Evolutionary conservation across 805 yeast species (phyloP).

Genomic region (Cyberlindnera saturnus): DNA sequence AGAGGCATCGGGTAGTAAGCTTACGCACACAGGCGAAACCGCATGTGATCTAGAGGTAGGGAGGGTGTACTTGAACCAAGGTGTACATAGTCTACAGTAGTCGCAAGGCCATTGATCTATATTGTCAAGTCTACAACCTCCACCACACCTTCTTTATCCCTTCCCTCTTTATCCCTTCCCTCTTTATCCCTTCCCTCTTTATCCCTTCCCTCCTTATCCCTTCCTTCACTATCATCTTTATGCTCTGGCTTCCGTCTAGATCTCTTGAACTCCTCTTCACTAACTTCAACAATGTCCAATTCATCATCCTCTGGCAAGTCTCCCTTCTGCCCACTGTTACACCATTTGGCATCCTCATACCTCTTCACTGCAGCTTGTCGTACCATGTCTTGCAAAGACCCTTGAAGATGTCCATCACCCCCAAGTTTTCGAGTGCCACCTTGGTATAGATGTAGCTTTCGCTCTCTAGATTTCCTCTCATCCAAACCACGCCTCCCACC

Average conservation of each 20-base stretch:
- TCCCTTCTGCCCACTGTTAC: constrained; percentile 27
- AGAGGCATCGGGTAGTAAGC: constrained; percentile 2
- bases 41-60: background rate
- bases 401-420: background rate
- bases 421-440: constrained; percentile 14
- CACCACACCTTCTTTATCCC: background rate
- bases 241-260: background rate
- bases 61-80: background rate
- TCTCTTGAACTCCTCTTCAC: constrained; percentile 1
- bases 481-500: constrained; percentile 24
- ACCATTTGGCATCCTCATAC: constrained; percentile 44
- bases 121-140: constrained; percentile 8
- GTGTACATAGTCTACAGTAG: background rate
- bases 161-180: background rate
- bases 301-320: constrained; percentile 41
- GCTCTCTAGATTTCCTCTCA: constrained; percentile 34
- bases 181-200: background rate
- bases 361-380: constrained; percentile 62
- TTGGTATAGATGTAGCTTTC: constrained; percentile 28
- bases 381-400: constrained; percentile 37
- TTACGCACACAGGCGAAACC: too few relatives aligned
- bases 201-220: background rate
- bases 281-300: constrained; percentile 25
- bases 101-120: background rate
- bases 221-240: background rate